phyloP scores from a whole-genome alignment of 495 filamentous ascomycete species.

The Delitschia confertaspora region DNA sequence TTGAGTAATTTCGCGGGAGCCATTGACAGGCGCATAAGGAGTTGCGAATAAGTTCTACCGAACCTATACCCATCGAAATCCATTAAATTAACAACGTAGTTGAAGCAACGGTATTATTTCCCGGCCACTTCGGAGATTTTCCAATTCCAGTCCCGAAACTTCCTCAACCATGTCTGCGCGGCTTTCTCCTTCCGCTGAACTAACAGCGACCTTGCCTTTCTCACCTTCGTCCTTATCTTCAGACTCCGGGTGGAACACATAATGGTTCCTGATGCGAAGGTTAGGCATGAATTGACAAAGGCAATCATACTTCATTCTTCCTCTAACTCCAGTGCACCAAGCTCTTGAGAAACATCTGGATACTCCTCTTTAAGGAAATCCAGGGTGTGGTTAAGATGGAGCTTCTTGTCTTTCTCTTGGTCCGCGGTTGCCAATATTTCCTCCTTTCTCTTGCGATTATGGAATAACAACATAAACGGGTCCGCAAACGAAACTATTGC shows the following conservation, averaged over 20 bases:
- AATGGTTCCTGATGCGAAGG: not conserved
- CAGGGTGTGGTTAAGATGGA: not conserved
- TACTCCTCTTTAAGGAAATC: not conserved
- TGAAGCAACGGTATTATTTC: not conserved
- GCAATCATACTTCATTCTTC: not conserved
- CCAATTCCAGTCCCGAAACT: not conserved
- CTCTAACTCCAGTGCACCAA: not conserved
- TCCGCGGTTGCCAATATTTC: not conserved
- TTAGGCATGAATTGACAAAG: not conserved
- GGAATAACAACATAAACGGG: not conserved
- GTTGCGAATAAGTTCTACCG: not conserved
- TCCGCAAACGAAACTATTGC: not conserved
- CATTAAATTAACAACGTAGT: not conserved
- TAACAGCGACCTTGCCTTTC: not conserved
- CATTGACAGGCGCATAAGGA: not conserved
- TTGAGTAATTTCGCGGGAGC: not conserved
- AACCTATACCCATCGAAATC: not conserved
- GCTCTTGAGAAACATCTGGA: not conserved
- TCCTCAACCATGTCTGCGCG: not conserved
- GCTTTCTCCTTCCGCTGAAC: not conserved
- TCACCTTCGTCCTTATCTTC: slow-evolving; percentile 1
- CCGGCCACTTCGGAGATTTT: not conserved
- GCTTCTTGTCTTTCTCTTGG: not conserved
- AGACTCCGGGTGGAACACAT: not conserved
- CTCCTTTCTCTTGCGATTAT: not conserved